Evolutionary conservation across 257 asterid species (phyloP), one percentile per base, ranked within the genome.

Genomic region (Penstemon barbatus): DNA sequence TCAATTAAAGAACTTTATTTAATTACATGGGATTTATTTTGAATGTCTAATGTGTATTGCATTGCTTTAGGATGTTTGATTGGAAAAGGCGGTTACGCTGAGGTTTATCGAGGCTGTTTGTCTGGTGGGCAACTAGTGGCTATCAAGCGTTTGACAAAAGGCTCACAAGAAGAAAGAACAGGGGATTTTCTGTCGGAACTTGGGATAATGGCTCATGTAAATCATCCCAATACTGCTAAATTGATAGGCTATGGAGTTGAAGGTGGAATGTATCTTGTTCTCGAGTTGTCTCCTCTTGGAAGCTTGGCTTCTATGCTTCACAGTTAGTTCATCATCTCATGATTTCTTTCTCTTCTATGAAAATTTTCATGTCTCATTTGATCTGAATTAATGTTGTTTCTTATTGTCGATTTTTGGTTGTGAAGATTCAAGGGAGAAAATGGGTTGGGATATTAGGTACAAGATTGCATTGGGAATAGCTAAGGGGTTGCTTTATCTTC

Each of bases 21-120:
- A 8, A 8, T 41, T 8, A 48, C 25, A 57, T 43, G 63, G 7
- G 61, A 44, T 56, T 65, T 33, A 18, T 39, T 70, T 39, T 63
- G 43, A 41, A 36, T 52, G 39, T 13, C 44, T 43, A 5, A 6
- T 15, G 7, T 56, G 44, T 33, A 37, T 50, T 48, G 41, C 0
- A 13, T 15, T 43, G 55, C 65, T 0, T 13, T 56, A 93, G 96
- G 84, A 33, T 79, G 80, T 76, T 71, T 87, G 85, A 86, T 91
- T 7, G 99, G 99, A 61, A 91, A 91, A 71, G 99, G 99, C 0
- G 97, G 97, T 48, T 91, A 87, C 65, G 96, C 99, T 18, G 97
- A 94, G 79, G 99, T 94, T 36, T 88, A 84, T 71, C 83, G 84
- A 79, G 99, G 97, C 25, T 81, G 86, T 56, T 66, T 94, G 78